These are phyloP conservation scores for Colletotrichum lupini DNA, from an alignment of 2,329 filamentous ascomycete species.

Conservation along the genomic window DNA sequence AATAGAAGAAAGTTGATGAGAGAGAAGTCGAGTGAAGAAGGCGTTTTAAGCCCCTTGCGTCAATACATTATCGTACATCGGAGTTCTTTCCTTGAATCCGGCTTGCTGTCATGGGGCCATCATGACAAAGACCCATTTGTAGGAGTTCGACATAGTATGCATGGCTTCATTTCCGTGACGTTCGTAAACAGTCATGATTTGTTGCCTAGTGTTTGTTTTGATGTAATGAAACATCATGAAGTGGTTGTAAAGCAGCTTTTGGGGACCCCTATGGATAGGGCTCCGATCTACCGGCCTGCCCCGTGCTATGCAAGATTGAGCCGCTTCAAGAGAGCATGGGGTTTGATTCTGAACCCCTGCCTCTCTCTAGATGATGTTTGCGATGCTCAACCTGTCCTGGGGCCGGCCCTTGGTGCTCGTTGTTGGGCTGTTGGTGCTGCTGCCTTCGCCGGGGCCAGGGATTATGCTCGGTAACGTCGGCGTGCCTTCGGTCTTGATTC, in stretches of 20 bases:
- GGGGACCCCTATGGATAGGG: background rate
- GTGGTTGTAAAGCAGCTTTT: background rate
- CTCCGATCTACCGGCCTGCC: background rate
- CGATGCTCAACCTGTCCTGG: constrained; percentile 53
- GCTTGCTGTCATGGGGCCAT: constrained; percentile 2
- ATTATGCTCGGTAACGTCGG: constrained; percentile 39
- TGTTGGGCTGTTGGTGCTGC: constrained; percentile 43
- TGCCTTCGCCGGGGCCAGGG: constrained; percentile 36
- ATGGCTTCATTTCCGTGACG: constrained; percentile 19
- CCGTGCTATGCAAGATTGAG: background rate
- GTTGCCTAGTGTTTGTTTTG: constrained; percentile 6
- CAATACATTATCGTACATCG: constrained; percentile 32
- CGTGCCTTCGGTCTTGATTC: constrained; percentile 48
- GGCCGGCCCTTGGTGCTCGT: constrained; percentile 39
- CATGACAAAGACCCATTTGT: background rate
- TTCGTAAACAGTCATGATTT: constrained; percentile 28
- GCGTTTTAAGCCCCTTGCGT: constrained; percentile 5
- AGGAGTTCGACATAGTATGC: background rate
- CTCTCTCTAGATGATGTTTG: constrained; percentile 53
- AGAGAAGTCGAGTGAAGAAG: background rate
- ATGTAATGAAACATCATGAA: constrained; percentile 2
- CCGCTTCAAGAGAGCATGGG: background rate
- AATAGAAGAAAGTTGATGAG: background rate
- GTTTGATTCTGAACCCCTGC: background rate
- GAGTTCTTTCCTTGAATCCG: background rate